Evolutionary conservation across 169 alveolate species (phyloP).

Genomic region (Perkinsus olseni): DNA sequence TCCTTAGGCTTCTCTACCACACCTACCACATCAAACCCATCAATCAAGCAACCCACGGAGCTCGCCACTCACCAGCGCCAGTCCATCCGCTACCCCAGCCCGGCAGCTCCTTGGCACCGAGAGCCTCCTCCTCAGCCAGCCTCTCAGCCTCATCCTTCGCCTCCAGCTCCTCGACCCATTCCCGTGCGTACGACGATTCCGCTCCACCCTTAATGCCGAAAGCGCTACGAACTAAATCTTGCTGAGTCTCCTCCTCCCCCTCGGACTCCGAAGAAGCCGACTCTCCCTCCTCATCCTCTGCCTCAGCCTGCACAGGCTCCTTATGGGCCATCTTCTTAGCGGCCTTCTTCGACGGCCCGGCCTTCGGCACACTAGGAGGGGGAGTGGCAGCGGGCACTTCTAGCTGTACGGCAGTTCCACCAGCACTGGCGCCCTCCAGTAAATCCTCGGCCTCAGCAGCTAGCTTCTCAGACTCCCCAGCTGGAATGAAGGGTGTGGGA

Average conservation of each 20-base stretch:
- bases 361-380: not conserved
- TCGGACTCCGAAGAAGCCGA: not conserved
- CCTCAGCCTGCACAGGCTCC: not conserved
- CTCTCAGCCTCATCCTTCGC: not conserved
- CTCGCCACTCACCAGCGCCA: not conserved
- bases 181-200: not conserved
- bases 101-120: not conserved
- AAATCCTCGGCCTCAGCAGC: not conserved
- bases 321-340: not conserved
- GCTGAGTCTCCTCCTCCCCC: not conserved
- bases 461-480: not conserved
- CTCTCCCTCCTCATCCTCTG: not conserved
- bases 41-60: not conserved
- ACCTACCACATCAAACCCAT: not conserved
- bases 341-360: not conserved
- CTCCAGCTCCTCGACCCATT: not conserved
- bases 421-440: not conserved
- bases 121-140: not conserved
- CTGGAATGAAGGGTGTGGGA: not conserved
- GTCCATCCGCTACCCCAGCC: not conserved
- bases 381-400: not conserved
- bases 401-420: not conserved
- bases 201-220: not conserved
- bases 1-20: not conserved
- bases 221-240: not conserved